Evolutionary conservation across 371 early-diverging fungal species (phyloP).

Genomic region (Syncephalis fuscata): DNA sequence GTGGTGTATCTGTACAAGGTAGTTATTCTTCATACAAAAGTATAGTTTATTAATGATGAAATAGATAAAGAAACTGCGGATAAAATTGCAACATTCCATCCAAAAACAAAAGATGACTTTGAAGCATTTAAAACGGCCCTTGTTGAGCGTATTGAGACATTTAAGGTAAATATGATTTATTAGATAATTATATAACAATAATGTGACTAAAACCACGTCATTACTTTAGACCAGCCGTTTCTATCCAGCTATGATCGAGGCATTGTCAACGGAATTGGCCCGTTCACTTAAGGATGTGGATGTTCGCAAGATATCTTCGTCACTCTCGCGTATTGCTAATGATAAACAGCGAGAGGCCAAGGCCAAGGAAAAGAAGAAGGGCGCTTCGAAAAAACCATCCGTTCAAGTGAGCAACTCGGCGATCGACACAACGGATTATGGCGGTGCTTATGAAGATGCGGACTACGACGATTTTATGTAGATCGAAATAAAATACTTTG

Average conservation of each 20-base stretch:
- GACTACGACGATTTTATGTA: constrained; percentile 11
- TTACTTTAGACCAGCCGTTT: constrained; percentile 13
- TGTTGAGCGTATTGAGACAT: constrained; percentile 44
- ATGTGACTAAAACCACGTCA: not conserved
- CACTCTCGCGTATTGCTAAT: constrained; percentile 66
- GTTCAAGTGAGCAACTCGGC: constrained; percentile 4
- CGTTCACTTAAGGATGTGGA: constrained; percentile 68
- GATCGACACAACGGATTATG: constrained; percentile 6
- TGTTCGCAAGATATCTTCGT: constrained; percentile 55
- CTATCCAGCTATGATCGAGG: constrained; percentile 57
- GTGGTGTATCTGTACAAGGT: constrained; percentile 41
- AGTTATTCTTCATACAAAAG: constrained; percentile 7
- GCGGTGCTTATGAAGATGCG: constrained; percentile 6
- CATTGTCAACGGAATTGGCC: constrained; percentile 57
- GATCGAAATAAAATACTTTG: no score
- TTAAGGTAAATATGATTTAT: constrained; percentile 32
- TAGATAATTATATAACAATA: not conserved
- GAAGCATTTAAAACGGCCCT: constrained; percentile 53
- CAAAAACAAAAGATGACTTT: constrained; percentile 69
- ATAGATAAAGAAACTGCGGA: constrained; percentile 21
- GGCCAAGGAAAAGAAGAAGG: constrained; percentile 33
- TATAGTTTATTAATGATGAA: not conserved
- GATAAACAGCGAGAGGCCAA: constrained; percentile 74
- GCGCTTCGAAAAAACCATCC: not conserved
- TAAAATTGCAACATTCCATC: constrained; percentile 47